A percentile compares a stretch with the other conserved stretches of the same genome.
Evolutionary conservation across 208 protist genomes (phyloP).

Genomic region (Wallacemonas sp.): DNA sequence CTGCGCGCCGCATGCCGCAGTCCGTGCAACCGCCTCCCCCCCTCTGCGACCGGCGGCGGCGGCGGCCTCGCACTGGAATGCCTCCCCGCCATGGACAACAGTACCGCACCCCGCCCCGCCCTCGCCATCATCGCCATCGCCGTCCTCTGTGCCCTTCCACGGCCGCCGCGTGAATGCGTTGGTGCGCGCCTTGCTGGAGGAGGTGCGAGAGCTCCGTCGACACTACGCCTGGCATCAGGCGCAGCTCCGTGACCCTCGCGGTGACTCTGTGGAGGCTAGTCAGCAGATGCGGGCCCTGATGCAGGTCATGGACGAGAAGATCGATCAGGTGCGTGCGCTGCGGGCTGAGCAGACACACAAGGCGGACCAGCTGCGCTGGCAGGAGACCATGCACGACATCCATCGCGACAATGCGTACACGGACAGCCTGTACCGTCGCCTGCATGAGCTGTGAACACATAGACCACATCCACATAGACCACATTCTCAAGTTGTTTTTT

Average conservation of each 20-base stretch:
- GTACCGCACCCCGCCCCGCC: background rate
- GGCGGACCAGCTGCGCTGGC: constrained; percentile 43
- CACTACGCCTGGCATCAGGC: constrained; percentile 51
- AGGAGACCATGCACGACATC: constrained; percentile 72
- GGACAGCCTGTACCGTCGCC: constrained; percentile 62
- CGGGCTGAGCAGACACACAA: constrained; percentile 50
- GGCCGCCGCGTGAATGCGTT: constrained; percentile 42
- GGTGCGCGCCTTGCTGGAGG: constrained; percentile 50
- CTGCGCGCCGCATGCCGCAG: constrained; percentile 4
- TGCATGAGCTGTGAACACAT: constrained; percentile 40
- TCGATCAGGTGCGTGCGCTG: constrained; percentile 60
- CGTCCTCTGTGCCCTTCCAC: constrained; percentile 5
- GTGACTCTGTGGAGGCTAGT: constrained; percentile 62
- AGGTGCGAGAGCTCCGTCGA: constrained; percentile 44
- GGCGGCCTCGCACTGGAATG: constrained; percentile 14
- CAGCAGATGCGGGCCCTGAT: constrained; percentile 67
- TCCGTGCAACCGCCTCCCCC: too few relatives aligned
- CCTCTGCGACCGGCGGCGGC: constrained; percentile 23
- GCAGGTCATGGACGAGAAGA: constrained; percentile 58
- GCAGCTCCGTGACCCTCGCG: constrained; percentile 48
- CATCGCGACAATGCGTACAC: constrained; percentile 73
- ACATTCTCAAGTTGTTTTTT: constrained; percentile 20
- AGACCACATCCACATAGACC: constrained; percentile 1
- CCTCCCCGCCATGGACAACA: background rate
- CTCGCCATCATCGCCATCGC: too few relatives aligned